These are phyloP conservation scores for Biscogniauxia mediterranea DNA, from an alignment of 2,329 filamentous ascomycete species.

Conservation along the genomic window DNA sequence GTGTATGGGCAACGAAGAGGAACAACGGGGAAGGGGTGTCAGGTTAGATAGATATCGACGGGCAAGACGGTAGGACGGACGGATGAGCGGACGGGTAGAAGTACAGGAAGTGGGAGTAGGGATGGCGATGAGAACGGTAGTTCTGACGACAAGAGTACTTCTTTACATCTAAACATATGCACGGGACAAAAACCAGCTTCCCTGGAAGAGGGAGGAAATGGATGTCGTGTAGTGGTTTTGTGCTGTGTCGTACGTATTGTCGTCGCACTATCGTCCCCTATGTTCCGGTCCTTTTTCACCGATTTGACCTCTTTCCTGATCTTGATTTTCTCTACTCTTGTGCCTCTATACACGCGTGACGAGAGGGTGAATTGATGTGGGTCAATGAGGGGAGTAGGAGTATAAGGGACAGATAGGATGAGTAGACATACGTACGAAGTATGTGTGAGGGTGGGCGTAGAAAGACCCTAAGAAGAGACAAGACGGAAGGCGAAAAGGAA, in stretches of 20 bases:
- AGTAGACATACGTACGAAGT: background rate
- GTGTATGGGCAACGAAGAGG: background rate
- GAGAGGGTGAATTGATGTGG: background rate
- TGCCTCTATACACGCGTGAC: background rate
- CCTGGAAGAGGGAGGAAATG: background rate
- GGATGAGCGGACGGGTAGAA: background rate
- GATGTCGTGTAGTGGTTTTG: background rate
- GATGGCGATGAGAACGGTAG: background rate
- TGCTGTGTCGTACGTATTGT: background rate
- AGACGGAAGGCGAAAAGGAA: background rate
- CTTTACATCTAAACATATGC: conserved; percentile 7
- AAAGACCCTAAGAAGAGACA: background rate
- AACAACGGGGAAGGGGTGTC: background rate
- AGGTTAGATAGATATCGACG: conserved; percentile 3
- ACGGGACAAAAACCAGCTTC: background rate
- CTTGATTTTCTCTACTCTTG: background rate
- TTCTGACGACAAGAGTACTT: conserved; percentile 1
- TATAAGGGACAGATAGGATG: background rate
- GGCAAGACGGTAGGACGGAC: background rate
- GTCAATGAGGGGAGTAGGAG: background rate
- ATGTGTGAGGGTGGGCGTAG: background rate
- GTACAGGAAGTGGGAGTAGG: background rate
- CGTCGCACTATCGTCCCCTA: background rate
- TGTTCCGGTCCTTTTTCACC: too few relatives aligned
- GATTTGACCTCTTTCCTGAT: background rate